A percentile compares a stretch with the other conserved stretches of the same genome.
Evolutionary conservation across 768 basidiomycete species (phyloP).

Genomic region (Coprinopsis strossmayeri): DNA sequence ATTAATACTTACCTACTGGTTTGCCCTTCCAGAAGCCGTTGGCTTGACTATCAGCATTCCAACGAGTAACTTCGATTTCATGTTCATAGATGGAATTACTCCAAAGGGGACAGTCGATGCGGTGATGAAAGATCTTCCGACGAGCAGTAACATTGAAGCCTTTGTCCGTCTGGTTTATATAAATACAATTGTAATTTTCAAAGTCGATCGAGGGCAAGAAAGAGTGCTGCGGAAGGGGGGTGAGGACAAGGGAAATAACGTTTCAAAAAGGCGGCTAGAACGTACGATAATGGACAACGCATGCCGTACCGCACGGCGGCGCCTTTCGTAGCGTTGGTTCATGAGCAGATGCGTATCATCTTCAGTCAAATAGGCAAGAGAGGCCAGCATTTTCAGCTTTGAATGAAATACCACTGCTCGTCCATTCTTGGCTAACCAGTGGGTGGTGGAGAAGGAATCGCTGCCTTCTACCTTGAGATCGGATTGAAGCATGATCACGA

Average conservation of each 20-base stretch:
- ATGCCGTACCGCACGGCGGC: too few relatives aligned
- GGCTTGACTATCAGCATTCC: conserved; percentile 20
- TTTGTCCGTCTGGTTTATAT: conserved; percentile 22
- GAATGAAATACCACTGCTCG: too few relatives aligned
- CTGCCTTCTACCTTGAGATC: too few relatives aligned
- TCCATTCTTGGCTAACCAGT: too few relatives aligned
- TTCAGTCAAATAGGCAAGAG: too few relatives aligned
- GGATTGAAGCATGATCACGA: too few relatives aligned
- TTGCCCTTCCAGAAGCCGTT: conserved; percentile 32
- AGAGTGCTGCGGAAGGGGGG: conserved; percentile 17
- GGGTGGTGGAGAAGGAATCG: too few relatives aligned
- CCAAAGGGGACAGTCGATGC: conserved; percentile 28
- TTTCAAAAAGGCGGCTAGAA: background rate
- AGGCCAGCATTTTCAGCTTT: too few relatives aligned
- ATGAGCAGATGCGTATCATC: too few relatives aligned
- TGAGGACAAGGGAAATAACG: background rate
- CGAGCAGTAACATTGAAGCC: conserved; percentile 25
- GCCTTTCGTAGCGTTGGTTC: too few relatives aligned
- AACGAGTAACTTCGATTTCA: conserved; percentile 31
- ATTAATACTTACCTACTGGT: conserved; percentile 25
- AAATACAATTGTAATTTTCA: conserved; percentile 29
- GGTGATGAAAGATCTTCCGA: conserved; percentile 14
- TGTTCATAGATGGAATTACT: conserved; percentile 27
- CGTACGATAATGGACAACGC: conserved; percentile 16
- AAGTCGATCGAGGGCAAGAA: conserved; percentile 25